A percentile compares a stretch with the other conserved stretches of the same genome.
Evolutionary conservation across 352 stramenopile genomes (phyloP).

Genomic region (Pythium phragmitis): DNA sequence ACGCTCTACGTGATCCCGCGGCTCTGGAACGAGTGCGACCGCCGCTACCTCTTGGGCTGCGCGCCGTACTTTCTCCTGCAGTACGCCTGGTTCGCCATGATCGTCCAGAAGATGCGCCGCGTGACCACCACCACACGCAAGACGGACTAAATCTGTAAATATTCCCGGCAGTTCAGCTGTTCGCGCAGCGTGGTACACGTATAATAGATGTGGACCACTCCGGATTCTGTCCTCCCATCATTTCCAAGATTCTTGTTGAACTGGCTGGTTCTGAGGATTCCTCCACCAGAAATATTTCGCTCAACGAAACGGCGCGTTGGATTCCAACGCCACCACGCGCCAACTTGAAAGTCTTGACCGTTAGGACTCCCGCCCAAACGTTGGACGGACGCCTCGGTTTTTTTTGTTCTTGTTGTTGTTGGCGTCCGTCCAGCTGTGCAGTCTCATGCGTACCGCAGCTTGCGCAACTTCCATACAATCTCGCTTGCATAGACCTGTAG

Average conservation of each 20-base stretch:
- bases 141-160: slow-evolving; percentile 9
- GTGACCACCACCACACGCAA: neutral
- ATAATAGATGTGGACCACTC: slow-evolving; percentile 1
- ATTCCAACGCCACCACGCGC: no score
- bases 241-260: slow-evolving; percentile 10
- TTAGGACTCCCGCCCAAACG: no score
- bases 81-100: slow-evolving; percentile 79
- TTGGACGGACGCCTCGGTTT: no score
- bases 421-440: neutral
- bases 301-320: slow-evolving; percentile 1
- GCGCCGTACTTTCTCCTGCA: slow-evolving; percentile 71
- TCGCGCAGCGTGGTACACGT: slow-evolving; percentile 6
- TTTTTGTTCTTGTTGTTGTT: neutral
- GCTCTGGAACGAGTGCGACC: slow-evolving; percentile 41
- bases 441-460: neutral
- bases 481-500: slow-evolving; percentile 7
- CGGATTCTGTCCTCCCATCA: neutral
- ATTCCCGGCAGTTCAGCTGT: neutral
- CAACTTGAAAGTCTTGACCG: no score
- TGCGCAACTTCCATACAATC: neutral
- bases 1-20: slow-evolving; percentile 59
- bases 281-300: neutral
- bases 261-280: neutral
- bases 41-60: slow-evolving; percentile 50
- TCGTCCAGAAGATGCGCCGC: slow-evolving; percentile 49